Evolutionary conservation across 768 basidiomycete species (phyloP).

Genomic region (Agaricus blazei): DNA sequence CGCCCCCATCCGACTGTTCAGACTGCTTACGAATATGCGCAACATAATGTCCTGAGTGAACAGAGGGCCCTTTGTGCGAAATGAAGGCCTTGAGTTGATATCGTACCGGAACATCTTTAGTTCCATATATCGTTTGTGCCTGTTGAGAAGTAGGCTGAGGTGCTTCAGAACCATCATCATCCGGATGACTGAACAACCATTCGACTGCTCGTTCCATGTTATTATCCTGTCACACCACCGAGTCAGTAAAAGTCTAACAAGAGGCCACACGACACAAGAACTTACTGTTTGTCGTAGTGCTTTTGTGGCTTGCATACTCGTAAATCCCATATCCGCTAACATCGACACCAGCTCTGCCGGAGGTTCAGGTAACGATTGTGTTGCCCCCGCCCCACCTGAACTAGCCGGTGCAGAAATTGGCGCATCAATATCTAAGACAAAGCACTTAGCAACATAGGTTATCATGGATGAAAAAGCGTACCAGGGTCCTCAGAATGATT

Average conservation of each 20-base stretch:
- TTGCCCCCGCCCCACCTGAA: not conserved
- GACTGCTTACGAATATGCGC: slow-evolving; percentile 57
- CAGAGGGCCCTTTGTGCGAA: slow-evolving; percentile 94
- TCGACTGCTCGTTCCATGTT: slow-evolving; percentile 86
- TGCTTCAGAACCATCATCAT: slow-evolving; percentile 67
- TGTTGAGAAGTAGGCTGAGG: slow-evolving; percentile 20
- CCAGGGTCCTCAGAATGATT: slow-evolving; percentile 93
- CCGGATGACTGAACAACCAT: slow-evolving; percentile 94
- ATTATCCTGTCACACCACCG: slow-evolving; percentile 42
- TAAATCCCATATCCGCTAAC: slow-evolving; percentile 93
- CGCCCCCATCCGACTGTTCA: not conserved
- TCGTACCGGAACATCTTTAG: slow-evolving; percentile 58
- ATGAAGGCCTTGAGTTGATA: slow-evolving; percentile 91
- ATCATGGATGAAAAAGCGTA: slow-evolving; percentile 18
- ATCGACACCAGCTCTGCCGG: slow-evolving; percentile 64
- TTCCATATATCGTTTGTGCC: slow-evolving; percentile 34
- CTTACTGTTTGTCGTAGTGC: slow-evolving; percentile 83
- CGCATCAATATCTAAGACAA: slow-evolving; percentile 73
- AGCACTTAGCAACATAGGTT: not conserved
- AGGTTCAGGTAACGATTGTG: slow-evolving; percentile 39
- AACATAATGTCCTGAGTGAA: slow-evolving; percentile 93
- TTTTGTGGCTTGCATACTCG: slow-evolving; percentile 73
- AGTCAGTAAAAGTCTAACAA: not conserved
- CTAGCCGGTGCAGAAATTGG: slow-evolving; percentile 45
- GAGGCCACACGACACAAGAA: slow-evolving; percentile 8